Conservation (phyloP, 164 flowering plant genomes). For the Kingdonia uniflora region DNA sequence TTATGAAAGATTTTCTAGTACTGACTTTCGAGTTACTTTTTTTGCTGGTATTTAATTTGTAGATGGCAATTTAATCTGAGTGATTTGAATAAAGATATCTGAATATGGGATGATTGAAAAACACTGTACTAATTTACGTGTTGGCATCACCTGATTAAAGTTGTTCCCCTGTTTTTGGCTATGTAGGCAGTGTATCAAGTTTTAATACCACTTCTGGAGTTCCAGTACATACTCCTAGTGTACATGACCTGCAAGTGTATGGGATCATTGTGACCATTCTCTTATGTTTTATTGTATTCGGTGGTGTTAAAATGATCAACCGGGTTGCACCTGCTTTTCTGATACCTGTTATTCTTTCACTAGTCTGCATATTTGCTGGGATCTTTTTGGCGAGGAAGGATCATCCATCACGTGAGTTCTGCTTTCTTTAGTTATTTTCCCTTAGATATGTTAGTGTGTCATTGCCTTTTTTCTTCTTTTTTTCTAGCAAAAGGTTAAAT, state of each 20-base stretch:
- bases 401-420: slow-evolving; percentile 51
- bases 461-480: background rate
- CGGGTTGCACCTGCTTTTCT: slow-evolving; percentile 98
- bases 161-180: slow-evolving; percentile 11
- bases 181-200: slow-evolving; percentile 59
- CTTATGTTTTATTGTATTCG: slow-evolving; percentile 91
- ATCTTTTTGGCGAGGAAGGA: slow-evolving; percentile 48
- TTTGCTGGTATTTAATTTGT: too few relatives aligned
- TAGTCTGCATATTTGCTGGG: slow-evolving; percentile 84
- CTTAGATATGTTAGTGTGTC: too few relatives aligned
- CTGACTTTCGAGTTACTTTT: too few relatives aligned
- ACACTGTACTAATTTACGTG: background rate
- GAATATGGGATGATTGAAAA: background rate
- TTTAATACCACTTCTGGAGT: slow-evolving; percentile 58
- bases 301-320: slow-evolving; percentile 97
- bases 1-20: too few relatives aligned
- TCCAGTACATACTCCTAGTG: slow-evolving; percentile 44
- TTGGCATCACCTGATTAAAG: background rate
- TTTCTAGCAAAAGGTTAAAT: too few relatives aligned
- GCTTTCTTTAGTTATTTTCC: background rate
- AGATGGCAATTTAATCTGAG: too few relatives aligned
- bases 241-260: slow-evolving; percentile 94
- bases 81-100: too few relatives aligned
- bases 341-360: slow-evolving; percentile 76
- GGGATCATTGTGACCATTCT: slow-evolving; percentile 90